Base-by-base conservation (phyloP, 2,329 filamentous ascomycete genomes). In the Hymenoscyphus albidus region DNA sequence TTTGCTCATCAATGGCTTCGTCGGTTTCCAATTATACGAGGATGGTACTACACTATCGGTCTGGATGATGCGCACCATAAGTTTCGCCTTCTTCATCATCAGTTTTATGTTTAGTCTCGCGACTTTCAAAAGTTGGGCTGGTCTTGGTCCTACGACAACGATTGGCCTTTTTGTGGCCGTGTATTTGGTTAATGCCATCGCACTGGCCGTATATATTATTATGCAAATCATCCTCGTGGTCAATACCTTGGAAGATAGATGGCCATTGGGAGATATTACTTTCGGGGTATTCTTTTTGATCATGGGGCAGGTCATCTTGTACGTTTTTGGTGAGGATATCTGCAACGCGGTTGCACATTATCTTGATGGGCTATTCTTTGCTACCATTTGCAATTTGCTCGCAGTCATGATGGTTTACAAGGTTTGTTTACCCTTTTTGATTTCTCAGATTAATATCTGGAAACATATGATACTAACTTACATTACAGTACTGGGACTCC, bases 321-420 rank as follows among this genome's bases (percentile, higher is more conserved):
- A 99, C 76, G 92, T 89, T 31, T 92, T 97, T 74, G 95, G 92
- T 79, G 83, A 88, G 69, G 86, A 84, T 68, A 93, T 99, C 73
- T 99, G 95, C 80, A 84, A 89, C 61, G 85, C 86, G 58, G 87
- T 93, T 48, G 88, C 92, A 78, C 95, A 99, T 77, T 99, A 98
- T 76, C 79, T 99, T 59, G 95, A 99, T 74, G 94, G 94, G 0
- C 79, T 98, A 58, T 96, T 98, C 80, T 93, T 99, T 74, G 92
- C 93, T 4, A 97, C 94, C 0, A 88, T 94, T 63, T 95, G 93
- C 81, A 99, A 99, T 75, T 80, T 99, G 56, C 81, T 99, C 55
- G 92, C 88, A 13, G 94, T 99, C 67, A 99, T 99, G 95, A 99
- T 98, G 95, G 88, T 99, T 44, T 99, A 99, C 85, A 99, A 99